These are phyloP conservation scores for Pogostemon cablin DNA, from an alignment of 257 asterid genomes.

Conservation along the genomic window DNA sequence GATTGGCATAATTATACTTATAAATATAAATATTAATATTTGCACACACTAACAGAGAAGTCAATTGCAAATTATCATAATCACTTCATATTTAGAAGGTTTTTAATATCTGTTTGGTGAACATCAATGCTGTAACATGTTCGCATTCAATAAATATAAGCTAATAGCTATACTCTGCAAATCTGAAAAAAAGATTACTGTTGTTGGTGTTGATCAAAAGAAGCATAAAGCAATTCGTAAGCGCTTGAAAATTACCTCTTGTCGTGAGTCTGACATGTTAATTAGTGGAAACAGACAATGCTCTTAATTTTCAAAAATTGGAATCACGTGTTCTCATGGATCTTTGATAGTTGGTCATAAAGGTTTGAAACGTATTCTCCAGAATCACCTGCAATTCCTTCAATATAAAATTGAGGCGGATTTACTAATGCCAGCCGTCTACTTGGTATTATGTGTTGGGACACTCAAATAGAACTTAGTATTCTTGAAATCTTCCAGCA, in stretches of 20 bases:
- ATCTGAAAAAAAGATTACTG: no score
- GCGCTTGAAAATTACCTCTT: background rate
- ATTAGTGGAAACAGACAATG: background rate
- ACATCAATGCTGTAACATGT: no score
- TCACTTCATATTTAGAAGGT: no score
- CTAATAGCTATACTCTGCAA: no score
- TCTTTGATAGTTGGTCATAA: background rate
- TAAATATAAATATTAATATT: no score
- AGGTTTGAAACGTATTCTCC: background rate
- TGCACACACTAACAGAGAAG: no score
- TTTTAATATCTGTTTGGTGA: no score
- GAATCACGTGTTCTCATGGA: background rate
- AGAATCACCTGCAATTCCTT: slow-evolving; percentile 2
- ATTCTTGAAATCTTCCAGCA: slow-evolving; percentile 96
- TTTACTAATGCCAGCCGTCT: slow-evolving; percentile 30
- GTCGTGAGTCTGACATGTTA: background rate
- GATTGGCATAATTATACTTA: no score
- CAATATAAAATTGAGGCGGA: slow-evolving; percentile 4
- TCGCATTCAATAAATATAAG: no score
- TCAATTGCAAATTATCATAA: no score
- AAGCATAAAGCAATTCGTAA: no score
- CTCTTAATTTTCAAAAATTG: background rate
- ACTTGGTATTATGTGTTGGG: slow-evolving; percentile 86
- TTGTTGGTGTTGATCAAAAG: no score
- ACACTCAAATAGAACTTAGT: slow-evolving; percentile 91